Evolutionary conservation across 495 filamentous ascomycete genomes (phyloP), one percentile per base, ranked within the genome.

Genomic region (Melanomma pulvis-pyrius): DNA sequence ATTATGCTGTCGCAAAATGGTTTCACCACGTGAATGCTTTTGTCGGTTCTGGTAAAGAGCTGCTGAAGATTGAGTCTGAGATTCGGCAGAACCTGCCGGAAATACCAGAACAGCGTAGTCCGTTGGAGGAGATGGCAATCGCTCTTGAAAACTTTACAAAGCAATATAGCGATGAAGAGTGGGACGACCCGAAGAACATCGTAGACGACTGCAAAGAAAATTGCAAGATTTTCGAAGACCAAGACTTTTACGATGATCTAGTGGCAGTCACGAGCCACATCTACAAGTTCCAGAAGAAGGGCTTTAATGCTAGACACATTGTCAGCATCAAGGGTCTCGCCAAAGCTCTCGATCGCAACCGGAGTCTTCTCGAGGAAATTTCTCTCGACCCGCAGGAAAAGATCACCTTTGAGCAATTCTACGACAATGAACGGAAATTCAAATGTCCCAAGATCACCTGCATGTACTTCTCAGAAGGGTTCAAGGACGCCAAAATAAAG

Each of bases 381-480:
- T 39, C 51, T 44, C 55, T 46, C 55, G 50, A 70, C 39, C 7
- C 5, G 12, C 2, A 12, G 1, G 61, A 63, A 22, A 34, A 58
- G 5, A 28, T 19, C 25, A 71, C 32, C 1, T 59, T 76, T 17
- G 22, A 63, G 22, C 52, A 52, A 21, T 78, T 71, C 13, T 79
- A 81, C 62, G 79, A 79, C 2, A 29, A 22, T 22, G 50, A 58
- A n/a, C 63, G 73, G 15, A 61, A 71, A 21, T 79, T 73, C 71
- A 81, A 81, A 68, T 82, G 80, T 65, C 66, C 73, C 9, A 75
- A 74, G 34, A 58, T 79, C 3, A 72, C 66, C 29, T 82, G 80
- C 66, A 71, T 67, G 54, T 79, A 74, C 68, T 82, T 82, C 61
- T 69, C 79, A 59, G 74, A 80, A 63, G 80, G 80, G 2, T 81